Evolutionary conservation across 768 basidiomycete species (phyloP).

Genomic region (Infundibulicybe gibba): DNA sequence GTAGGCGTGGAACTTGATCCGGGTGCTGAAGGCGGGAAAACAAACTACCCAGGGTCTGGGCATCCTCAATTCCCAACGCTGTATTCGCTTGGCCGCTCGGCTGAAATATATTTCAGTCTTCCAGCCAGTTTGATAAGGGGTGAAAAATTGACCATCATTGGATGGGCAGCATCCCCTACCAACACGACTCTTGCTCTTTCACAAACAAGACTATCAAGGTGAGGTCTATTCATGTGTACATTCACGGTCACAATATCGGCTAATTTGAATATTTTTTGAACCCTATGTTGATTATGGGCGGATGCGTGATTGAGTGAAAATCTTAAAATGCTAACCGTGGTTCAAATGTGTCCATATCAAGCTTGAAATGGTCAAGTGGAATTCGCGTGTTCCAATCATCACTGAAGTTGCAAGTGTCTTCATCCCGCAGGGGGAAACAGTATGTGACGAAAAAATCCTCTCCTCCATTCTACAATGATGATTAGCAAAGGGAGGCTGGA

Average conservation of each 20-base stretch:
- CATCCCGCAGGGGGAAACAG: constrained; percentile 6
- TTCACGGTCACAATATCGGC: constrained; percentile 24
- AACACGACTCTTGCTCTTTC: constrained; percentile 42
- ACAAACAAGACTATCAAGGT: constrained; percentile 47
- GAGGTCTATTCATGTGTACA: constrained; percentile 21
- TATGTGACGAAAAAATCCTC: constrained; percentile 22
- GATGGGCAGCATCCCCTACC: constrained; percentile 62
- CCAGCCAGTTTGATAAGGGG: background rate
- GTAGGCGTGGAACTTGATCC: constrained; percentile 46
- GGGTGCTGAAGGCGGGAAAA: constrained; percentile 46
- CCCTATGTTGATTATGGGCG: constrained; percentile 13
- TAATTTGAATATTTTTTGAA: constrained; percentile 28
- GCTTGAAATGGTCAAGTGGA: constrained; percentile 26
- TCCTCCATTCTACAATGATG: constrained; percentile 16
- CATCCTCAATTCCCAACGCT: constrained; percentile 57
- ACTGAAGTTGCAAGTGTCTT: constrained; percentile 15
- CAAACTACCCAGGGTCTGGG: constrained; percentile 54
- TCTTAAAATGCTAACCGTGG: constrained; percentile 22
- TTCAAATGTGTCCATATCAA: constrained; percentile 30
- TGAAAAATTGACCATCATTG: constrained; percentile 36
- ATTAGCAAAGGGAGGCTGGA: no score
- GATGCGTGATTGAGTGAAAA: background rate
- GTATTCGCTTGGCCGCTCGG: constrained; percentile 51
- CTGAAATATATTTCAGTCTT: constrained; percentile 21
- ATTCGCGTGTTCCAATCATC: constrained; percentile 27